These are phyloP conservation scores for Fragaria vesca DNA, from an alignment of 306 rosid genomes.

Conservation along the genomic window DNA sequence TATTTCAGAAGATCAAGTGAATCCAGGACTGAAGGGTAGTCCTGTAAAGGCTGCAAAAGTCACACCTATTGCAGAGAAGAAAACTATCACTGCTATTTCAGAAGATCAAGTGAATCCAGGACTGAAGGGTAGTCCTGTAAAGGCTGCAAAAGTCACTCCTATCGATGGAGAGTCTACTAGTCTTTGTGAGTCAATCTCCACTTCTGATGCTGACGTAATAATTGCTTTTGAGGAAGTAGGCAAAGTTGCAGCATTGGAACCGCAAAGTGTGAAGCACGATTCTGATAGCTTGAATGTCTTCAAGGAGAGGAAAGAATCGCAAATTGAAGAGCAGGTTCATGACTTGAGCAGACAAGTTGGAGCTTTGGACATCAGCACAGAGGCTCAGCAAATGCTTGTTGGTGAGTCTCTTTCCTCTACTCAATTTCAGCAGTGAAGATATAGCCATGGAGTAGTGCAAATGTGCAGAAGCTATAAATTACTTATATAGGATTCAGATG, in stretches of 20 bases:
- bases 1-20: slow-evolving; percentile 10
- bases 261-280: slow-evolving; percentile 14
- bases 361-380: slow-evolving; percentile 35
- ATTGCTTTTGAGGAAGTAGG: slow-evolving; percentile 3
- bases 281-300: slow-evolving; percentile 24
- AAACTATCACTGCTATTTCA: slow-evolving; percentile 1
- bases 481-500: not conserved
- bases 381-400: slow-evolving; percentile 24
- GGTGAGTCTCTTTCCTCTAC: slow-evolving; percentile 30
- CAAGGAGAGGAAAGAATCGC: slow-evolving; percentile 28
- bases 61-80: slow-evolving; percentile 12
- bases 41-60: slow-evolving; percentile 13
- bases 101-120: slow-evolving; percentile 14
- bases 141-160: slow-evolving; percentile 19
- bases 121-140: slow-evolving; percentile 8
- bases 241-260: slow-evolving; percentile 11
- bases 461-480: not conserved
- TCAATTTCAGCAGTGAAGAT: slow-evolving; percentile 37
- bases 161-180: slow-evolving; percentile 5
- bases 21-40: slow-evolving; percentile 16
- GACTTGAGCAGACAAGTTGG: slow-evolving; percentile 49
- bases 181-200: slow-evolving; percentile 13
- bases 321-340: slow-evolving; percentile 40
- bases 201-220: not conserved
- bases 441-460: slow-evolving; percentile 23